Evolutionary conservation across 805 yeast genomes (phyloP).

Genomic region (Saccharomycopsis selenospora): DNA sequence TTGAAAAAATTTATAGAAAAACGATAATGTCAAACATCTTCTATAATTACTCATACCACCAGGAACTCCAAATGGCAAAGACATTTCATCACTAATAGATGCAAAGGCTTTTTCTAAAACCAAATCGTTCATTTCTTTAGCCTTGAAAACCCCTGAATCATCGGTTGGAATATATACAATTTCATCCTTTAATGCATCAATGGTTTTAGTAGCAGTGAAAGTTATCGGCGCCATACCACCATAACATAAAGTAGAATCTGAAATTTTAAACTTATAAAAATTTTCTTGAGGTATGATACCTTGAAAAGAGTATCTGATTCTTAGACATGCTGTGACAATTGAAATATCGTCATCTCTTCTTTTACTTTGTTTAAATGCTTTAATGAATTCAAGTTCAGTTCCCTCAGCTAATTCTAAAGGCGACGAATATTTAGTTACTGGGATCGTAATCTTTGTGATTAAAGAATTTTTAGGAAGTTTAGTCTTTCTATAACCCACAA

Average conservation of each 20-base stretch:
- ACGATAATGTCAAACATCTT: slow-evolving; percentile 37
- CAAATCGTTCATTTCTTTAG: slow-evolving; percentile 8
- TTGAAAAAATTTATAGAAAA: slow-evolving; percentile 39
- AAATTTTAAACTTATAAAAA: slow-evolving; percentile 12
- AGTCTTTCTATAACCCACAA: slow-evolving; percentile 38
- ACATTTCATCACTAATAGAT: slow-evolving; percentile 30
- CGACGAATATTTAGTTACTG: slow-evolving; percentile 28
- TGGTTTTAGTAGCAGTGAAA: slow-evolving; percentile 32
- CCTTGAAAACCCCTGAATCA: slow-evolving; percentile 1
- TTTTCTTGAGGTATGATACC: slow-evolving; percentile 15
- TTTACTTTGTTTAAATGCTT: slow-evolving; percentile 39
- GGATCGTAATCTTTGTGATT: slow-evolving; percentile 34
- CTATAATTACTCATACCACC: slow-evolving; percentile 45
- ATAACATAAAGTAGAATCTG: slow-evolving; percentile 30
- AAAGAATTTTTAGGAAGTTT: slow-evolving; percentile 31
- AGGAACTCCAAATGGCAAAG: slow-evolving; percentile 37
- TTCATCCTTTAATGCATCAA: slow-evolving; percentile 20
- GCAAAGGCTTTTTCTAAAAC: slow-evolving; percentile 30
- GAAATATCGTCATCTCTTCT: slow-evolving; percentile 46
- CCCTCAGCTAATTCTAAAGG: background rate
- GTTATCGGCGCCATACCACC: slow-evolving; percentile 47
- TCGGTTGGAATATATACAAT: slow-evolving; percentile 6
- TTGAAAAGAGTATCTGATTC: slow-evolving; percentile 24
- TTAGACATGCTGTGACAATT: slow-evolving; percentile 38
- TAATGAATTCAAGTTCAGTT: slow-evolving; percentile 30